Evolutionary conservation across 2,329 filamentous ascomycete species (phyloP).

Genomic region (Emergomyces orientalis): DNA sequence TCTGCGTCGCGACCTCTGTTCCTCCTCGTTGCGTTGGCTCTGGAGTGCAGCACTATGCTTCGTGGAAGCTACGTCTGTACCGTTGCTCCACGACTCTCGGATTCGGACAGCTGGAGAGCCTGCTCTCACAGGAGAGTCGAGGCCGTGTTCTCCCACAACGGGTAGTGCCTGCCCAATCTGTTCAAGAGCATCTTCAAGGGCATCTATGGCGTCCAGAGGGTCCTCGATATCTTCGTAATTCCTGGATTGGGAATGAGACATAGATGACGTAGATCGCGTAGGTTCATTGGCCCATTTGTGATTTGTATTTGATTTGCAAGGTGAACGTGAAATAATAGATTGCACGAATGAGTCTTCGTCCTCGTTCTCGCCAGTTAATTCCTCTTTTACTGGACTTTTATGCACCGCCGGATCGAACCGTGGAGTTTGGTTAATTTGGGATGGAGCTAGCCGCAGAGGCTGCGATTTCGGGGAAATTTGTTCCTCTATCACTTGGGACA

Average conservation of each 20-base stretch:
- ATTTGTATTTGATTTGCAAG: constrained; percentile 15
- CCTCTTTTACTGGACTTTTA: constrained; percentile 10
- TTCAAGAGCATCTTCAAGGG: constrained; percentile 44
- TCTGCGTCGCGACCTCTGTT: not conserved
- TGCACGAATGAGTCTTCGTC: constrained; percentile 24
- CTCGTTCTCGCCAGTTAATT: constrained; percentile 4
- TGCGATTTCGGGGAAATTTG: not conserved
- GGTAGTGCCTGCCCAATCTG: constrained; percentile 36
- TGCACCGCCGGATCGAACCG: constrained; percentile 22
- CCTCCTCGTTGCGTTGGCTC: not conserved
- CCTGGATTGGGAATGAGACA: constrained; percentile 15
- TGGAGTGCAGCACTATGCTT: not conserved
- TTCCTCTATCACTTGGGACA: not conserved
- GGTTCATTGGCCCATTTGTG: not conserved
- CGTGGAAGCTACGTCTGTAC: not conserved
- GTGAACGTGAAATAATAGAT: constrained; percentile 22
- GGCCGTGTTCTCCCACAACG: constrained; percentile 13
- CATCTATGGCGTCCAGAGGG: constrained; percentile 44
- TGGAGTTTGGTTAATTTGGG: constrained; percentile 13
- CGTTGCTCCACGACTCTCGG: not conserved
- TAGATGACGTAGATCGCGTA: constrained; percentile 9
- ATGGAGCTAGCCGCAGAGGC: not conserved
- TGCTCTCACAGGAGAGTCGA: constrained; percentile 20
- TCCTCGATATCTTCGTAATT: constrained; percentile 29
- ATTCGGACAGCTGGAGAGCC: not conserved